Base-by-base conservation (phyloP, 1,284 basidiomycete species). In the Schizopora paradoxa region DNA sequence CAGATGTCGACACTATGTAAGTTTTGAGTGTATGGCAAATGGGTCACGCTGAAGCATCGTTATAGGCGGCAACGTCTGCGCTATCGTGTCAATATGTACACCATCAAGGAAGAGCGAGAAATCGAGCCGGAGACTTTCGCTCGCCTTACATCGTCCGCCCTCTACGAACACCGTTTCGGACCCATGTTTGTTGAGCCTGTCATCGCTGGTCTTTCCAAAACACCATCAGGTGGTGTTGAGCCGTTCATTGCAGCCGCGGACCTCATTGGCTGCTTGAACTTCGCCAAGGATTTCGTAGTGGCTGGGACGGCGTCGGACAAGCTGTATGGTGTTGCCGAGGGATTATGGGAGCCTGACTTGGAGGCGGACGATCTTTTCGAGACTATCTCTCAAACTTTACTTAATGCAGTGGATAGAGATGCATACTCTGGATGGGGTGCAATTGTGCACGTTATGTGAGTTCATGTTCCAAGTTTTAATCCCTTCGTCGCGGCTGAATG, bases 121-220 rank as follows among this genome's bases (percentile, higher is more conserved):
- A 97, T 99, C 60, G 86, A 93, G 57, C 96, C 96, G 38, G 85
- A 94, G 70, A 93, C 92, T 6, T 98, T 99, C 67, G 89, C 93
- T 19, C 91, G 95, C 61, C 82, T 99, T 54, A 86, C 98, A 53
- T 94, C 91, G 44, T 94, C 91, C 46, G 96, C 95, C n/a, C 76
- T 99, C 22, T 99, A 99, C 66, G 93, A 98, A 69, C 83, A 83
- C 62, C 83, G 95, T 65, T 99, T 98, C 59, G 92, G 91, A 2
- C 94, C 95, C 16, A 99, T 92, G 74, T 98, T 95, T 68, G 83
- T 95, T 58, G 94, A 98, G 65, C 96, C 96, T 13, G 92, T 99
- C 50, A 85, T 99, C 57, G 95, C 95, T 27, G 96, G 95, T 43
- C 66, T 94, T 41, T 80, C 82, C 38, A 82, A 79, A 62, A 85